Evolutionary conservation across 768 basidiomycete species (phyloP).

Genomic region (Pleurotus tuoliensis): DNA sequence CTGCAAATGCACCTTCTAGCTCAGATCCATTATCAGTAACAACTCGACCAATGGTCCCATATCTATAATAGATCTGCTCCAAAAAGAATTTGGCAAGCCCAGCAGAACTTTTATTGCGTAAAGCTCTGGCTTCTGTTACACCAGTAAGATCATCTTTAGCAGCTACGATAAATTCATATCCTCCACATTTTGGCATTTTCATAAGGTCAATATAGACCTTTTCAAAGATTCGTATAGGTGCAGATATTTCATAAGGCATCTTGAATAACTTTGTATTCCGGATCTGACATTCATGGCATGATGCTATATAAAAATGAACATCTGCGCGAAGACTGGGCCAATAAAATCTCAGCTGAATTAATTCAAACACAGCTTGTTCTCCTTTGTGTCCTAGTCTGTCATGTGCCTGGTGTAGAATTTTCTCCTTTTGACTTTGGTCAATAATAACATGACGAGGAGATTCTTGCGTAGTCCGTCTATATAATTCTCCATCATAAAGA

Average conservation of each 20-base stretch:
- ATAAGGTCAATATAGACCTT: too few relatives aligned
- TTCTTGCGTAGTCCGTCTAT: too few relatives aligned
- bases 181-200: too few relatives aligned
- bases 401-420: too few relatives aligned
- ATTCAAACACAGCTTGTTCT: too few relatives aligned
- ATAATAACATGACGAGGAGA: too few relatives aligned
- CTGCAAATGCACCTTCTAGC: conserved; percentile 14
- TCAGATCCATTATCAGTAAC: conserved; percentile 27
- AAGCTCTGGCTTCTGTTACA: conserved; percentile 22
- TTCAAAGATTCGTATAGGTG: too few relatives aligned
- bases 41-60: conserved; percentile 21
- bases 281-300: conserved; percentile 23
- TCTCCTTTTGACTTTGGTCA: too few relatives aligned
- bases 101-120: conserved; percentile 12
- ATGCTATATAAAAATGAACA: conserved; percentile 18
- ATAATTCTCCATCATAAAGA: too few relatives aligned
- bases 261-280: conserved; percentile 9
- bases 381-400: too few relatives aligned
- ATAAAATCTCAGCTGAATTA: too few relatives aligned
- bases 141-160: conserved; percentile 25
- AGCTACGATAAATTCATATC: conserved; percentile 24
- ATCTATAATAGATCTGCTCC: conserved; percentile 29
- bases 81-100: conserved; percentile 23
- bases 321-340: conserved; percentile 21
- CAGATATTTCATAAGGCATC: too few relatives aligned